phyloP scores from a whole-genome alignment of 2,329 filamentous ascomycete genomes.

The Leptographium radiaticola region DNA sequence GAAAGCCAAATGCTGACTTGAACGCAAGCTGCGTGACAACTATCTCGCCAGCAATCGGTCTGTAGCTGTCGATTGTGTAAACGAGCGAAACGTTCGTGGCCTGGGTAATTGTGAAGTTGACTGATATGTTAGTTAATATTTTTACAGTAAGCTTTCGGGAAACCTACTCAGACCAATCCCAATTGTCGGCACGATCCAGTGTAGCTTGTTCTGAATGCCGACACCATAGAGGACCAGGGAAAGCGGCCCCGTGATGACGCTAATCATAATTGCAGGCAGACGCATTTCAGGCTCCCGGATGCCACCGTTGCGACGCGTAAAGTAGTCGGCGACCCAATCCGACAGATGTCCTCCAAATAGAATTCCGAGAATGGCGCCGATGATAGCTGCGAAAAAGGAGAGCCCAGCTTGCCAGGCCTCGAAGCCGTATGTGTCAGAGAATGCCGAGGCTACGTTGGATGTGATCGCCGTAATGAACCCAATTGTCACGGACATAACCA shows the following conservation, averaged over 20 bases:
- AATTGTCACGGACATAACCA: conserved; percentile 40
- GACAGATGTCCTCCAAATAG: conserved; percentile 33
- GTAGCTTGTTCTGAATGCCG: conserved; percentile 30
- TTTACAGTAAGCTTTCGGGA: no score
- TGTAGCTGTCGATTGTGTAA: conserved; percentile 42
- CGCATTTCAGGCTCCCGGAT: conserved; percentile 44
- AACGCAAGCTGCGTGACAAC: conserved; percentile 39
- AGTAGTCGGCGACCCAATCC: conserved; percentile 32
- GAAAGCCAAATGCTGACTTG: conserved; percentile 40
- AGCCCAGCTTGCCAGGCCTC: conserved; percentile 33
- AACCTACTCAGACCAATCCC: conserved; percentile 34
- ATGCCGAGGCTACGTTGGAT: conserved; percentile 36
- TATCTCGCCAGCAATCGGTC: conserved; percentile 43
- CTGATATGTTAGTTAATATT: conserved; percentile 25
- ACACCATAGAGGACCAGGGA: conserved; percentile 32
- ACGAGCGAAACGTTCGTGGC: not conserved
- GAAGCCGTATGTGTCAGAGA: conserved; percentile 27
- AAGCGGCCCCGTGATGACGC: conserved; percentile 35
- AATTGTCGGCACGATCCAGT: conserved; percentile 44
- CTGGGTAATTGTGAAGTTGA: conserved; percentile 30
- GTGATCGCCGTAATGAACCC: conserved; percentile 39
- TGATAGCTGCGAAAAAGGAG: conserved; percentile 33
- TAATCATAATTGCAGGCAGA: conserved; percentile 38
- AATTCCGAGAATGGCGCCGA: conserved; percentile 36
- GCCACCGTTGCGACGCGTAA: conserved; percentile 39